phyloP scores from a whole-genome alignment of 2,329 filamentous ascomycete genomes.

The Trichoderma sp. region DNA sequence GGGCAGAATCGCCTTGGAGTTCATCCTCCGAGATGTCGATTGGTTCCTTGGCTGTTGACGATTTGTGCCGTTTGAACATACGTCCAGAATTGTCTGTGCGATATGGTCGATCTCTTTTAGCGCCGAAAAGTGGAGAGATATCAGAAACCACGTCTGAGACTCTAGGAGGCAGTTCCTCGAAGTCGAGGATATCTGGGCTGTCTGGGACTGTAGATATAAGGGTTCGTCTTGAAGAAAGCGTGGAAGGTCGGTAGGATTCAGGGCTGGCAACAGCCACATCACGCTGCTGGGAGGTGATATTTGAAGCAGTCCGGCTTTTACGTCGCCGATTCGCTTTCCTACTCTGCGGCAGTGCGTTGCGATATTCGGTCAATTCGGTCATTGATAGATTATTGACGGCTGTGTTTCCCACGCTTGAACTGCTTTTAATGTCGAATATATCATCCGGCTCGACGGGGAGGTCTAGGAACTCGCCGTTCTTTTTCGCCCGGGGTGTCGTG shows the following conservation, averaged over 20 bases:
- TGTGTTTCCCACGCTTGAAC: conserved; percentile 15
- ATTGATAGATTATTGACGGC: background rate
- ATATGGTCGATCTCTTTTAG: conserved; percentile 15
- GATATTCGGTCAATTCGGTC: conserved; percentile 26
- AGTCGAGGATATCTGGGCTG: conserved; percentile 29
- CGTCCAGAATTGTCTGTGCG: conserved; percentile 13
- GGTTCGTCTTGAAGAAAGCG: background rate
- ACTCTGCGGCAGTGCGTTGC: conserved; percentile 19
- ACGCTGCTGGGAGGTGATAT: background rate
- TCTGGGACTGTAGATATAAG: background rate
- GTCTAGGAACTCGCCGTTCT: background rate
- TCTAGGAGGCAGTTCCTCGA: conserved; percentile 20
- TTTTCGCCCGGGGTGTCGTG: background rate
- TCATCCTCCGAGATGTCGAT: conserved; percentile 32
- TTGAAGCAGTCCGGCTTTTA: conserved; percentile 10
- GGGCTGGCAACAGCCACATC: background rate
- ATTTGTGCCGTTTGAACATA: conserved; percentile 22
- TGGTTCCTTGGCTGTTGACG: conserved; percentile 9
- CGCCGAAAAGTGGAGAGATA: conserved; percentile 8
- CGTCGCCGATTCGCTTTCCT: background rate
- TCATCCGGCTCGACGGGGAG: conserved; percentile 4
- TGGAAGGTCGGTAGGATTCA: background rate
- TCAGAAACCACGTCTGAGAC: conserved; percentile 26
- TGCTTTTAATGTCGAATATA: conserved; percentile 17
- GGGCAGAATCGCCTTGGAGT: conserved; percentile 22